Base-by-base conservation (phyloP, 2,329 filamentous ascomycete genomes). In the Arthrobotrys sphaeroides region DNA sequence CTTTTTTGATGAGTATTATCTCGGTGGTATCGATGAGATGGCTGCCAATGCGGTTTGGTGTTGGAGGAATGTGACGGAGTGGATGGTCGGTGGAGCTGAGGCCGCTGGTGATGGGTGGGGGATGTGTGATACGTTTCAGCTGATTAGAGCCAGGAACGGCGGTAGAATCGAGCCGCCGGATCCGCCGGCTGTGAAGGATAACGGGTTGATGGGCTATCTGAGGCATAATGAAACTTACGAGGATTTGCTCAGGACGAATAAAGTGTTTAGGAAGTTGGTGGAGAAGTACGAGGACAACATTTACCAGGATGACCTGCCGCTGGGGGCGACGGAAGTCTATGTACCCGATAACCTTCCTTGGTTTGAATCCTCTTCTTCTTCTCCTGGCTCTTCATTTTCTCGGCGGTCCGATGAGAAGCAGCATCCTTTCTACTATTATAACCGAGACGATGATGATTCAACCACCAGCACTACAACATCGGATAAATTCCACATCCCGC, bases 1-100 rank as follows among this genome's bases (percentile, higher is more conserved):
- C 9, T 77, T 78, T 28, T 67, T 80, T 24, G 79, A 80, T 42
- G 68, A 66, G 45, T 80, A 79, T 59, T 77, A 79, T 20, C 77
- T 80, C 26, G 79, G 79, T 7, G 79, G 79, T 1, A 69, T 80
- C 18, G 72, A 78, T 26, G 78, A 80, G 55, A 79, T 80, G 78
- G 64, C 78, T 3, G 77, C 74, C 2, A 74, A 77, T 13, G 78
- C 78, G 2, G 78, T 79, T 9, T 74, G 75, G 33, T 80, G 79
- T 55, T 80, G 79, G 79, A 67, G 72, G 22, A 79, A 79, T 51
- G 57, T 79, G 12, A 79, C 78, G 5, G 67, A 73, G 33, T 80
- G 79, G 79, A 72, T 79, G 18, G 75, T 72, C 12, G 53, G 66
- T 13, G 78, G 78, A 10, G 68, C 64, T n/a, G 78, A 73, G 16